Conservation (phyloP, 441 rosid genomes). For the Croton setiger region DNA sequence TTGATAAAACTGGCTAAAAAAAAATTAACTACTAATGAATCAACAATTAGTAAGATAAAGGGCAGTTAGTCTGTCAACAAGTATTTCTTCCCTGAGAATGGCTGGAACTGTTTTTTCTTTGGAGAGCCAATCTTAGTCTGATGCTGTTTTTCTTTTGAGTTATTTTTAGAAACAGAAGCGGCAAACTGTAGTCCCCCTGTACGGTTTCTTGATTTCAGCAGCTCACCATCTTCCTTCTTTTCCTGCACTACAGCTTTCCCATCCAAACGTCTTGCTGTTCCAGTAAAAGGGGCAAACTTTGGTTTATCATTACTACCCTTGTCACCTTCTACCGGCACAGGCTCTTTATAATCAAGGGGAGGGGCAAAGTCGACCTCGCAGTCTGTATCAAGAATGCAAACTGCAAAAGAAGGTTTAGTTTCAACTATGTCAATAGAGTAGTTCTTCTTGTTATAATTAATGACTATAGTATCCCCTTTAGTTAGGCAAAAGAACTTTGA, state of each 20-base stretch:
- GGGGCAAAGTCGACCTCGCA: conserved; percentile 27
- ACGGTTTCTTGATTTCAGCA: background rate
- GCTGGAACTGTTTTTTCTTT: conserved; percentile 16
- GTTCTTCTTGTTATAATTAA: conserved; percentile 11
- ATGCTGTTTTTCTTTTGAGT: background rate
- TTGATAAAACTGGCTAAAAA: no score
- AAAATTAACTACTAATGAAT: no score
- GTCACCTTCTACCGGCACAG: background rate
- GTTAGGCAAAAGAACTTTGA: conserved; percentile 25
- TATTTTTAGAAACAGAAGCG: background rate
- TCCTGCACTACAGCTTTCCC: background rate
- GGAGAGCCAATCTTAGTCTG: background rate
- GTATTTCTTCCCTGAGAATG: conserved; percentile 21
- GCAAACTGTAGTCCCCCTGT: background rate
- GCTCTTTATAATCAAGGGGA: conserved; percentile 22
- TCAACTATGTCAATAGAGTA: conserved; percentile 21
- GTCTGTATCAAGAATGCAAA: conserved; percentile 21
- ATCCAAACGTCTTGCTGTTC: conserved; percentile 8
- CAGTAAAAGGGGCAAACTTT: conserved; percentile 4
- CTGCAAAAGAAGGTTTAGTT: conserved; percentile 21
- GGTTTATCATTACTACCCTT: background rate
- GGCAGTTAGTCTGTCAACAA: background rate
- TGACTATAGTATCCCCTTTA: conserved; percentile 23
- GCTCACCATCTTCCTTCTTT: background rate
- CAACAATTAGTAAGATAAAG: no score